Evolutionary conservation across 2,329 filamentous ascomycete genomes (phyloP).

Genomic region (Calycina herbarum): DNA sequence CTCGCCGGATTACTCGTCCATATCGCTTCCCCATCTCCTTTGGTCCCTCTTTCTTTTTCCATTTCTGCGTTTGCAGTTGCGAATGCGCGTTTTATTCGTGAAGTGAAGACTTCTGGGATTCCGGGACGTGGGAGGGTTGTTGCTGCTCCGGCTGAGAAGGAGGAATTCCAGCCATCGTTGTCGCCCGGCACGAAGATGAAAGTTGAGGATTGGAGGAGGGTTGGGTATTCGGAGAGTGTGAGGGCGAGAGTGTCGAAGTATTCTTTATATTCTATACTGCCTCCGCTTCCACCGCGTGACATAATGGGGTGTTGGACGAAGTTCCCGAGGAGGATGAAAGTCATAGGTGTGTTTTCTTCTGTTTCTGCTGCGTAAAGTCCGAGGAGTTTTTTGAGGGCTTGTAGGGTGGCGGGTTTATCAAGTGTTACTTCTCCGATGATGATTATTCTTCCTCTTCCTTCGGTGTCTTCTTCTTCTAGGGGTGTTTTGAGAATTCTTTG

Average conservation of each 20-base stretch:
- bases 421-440: conserved; percentile 84
- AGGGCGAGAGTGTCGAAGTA: conserved; percentile 87
- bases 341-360: conserved; percentile 66
- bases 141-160: conserved; percentile 75
- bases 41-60: conserved; percentile 49
- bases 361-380: conserved; percentile 68
- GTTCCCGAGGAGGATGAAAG: conserved; percentile 83
- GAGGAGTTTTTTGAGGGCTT: conserved; percentile 79
- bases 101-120: conserved; percentile 89
- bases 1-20: conserved; percentile 89
- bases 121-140: conserved; percentile 67
- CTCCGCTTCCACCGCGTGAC: conserved; percentile 67
- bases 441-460: conserved; percentile 58
- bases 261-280: conserved; percentile 96
- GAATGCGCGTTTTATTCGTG: conserved; percentile 78
- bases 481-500: conserved; percentile 58
- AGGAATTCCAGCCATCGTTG: conserved; percentile 94
- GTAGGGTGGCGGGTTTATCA: conserved; percentile 77
- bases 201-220: conserved; percentile 73
- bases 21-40: conserved; percentile 67
- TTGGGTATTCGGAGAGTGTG: conserved; percentile 78
- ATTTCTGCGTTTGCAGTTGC: conserved; percentile 72
- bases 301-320: conserved; percentile 70
- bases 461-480: conserved; percentile 29
- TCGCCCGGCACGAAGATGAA: conserved; percentile 95